Evolutionary conservation across 768 basidiomycete species (phyloP).

Genomic region (Omphalotus guepiniiformis): DNA sequence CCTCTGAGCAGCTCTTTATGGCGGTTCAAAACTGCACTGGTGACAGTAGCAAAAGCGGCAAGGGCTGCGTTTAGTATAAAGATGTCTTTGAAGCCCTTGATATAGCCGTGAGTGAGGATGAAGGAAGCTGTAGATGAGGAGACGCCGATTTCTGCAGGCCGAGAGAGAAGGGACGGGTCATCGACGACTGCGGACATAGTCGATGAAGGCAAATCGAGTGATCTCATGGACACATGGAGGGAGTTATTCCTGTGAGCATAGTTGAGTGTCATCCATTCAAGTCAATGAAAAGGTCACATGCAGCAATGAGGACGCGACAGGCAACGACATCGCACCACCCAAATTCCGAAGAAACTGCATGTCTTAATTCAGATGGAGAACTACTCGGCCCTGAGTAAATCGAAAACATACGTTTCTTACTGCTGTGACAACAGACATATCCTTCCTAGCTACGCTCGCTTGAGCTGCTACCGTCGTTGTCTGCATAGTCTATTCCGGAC

Average conservation of each 20-base stretch:
- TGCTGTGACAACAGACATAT: slow-evolving; percentile 76
- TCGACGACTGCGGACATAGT: slow-evolving; percentile 43
- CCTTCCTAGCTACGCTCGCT: slow-evolving; percentile 61
- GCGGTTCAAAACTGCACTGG: slow-evolving; percentile 56
- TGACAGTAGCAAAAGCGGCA: slow-evolving; percentile 48
- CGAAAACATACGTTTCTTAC: slow-evolving; percentile 47
- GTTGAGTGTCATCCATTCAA: background rate
- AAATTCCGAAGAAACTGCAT: slow-evolving; percentile 60
- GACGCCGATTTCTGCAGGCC: slow-evolving; percentile 31
- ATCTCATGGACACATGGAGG: slow-evolving; percentile 35
- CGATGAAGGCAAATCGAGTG: slow-evolving; percentile 30
- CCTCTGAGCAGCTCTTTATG: slow-evolving; percentile 54
- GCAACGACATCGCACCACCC: slow-evolving; percentile 66
- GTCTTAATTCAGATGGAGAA: background rate
- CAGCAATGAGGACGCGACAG: slow-evolving; percentile 58
- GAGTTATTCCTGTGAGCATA: slow-evolving; percentile 39
- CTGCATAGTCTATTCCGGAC: slow-evolving; percentile 41
- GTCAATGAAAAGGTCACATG: slow-evolving; percentile 18
- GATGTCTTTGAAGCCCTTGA: slow-evolving; percentile 50
- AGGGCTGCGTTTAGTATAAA: slow-evolving; percentile 60
- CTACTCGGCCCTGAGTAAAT: background rate
- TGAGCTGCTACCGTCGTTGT: slow-evolving; percentile 72
- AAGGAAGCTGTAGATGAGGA: slow-evolving; percentile 30
- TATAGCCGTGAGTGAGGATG: slow-evolving; percentile 48
- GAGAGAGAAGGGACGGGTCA: slow-evolving; percentile 36